phyloP scores from a whole-genome alignment of 2,329 filamentous ascomycete genomes.

The Exserohilum turcica region DNA sequence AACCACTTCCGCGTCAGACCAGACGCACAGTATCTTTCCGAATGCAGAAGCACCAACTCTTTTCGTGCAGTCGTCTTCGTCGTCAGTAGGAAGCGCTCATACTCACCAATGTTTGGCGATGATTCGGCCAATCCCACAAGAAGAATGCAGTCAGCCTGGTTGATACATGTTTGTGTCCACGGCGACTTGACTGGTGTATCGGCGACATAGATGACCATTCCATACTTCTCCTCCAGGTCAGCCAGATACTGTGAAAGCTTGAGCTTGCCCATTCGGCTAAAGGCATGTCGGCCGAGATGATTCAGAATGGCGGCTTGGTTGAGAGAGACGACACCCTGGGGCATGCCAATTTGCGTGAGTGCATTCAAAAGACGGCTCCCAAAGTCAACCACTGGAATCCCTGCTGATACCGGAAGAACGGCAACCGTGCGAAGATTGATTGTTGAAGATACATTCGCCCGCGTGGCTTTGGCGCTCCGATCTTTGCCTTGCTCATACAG shows the following conservation, averaged over 20 bases:
- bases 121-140: constrained; percentile 89
- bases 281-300: constrained; percentile 92
- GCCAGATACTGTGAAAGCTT: constrained; percentile 95
- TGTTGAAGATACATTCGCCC: constrained; percentile 76
- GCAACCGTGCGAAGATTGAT: constrained; percentile 92
- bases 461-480: constrained; percentile 58
- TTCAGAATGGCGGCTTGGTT: constrained; percentile 94
- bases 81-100: constrained; percentile 92
- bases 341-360: constrained; percentile 83
- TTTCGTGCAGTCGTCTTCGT: constrained; percentile 98
- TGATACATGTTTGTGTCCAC: constrained; percentile 98
- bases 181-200: constrained; percentile 97
- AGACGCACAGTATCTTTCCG: constrained; percentile 83
- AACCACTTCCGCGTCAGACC: constrained; percentile 90
- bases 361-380: constrained; percentile 87
- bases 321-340: constrained; percentile 87
- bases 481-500: constrained; percentile 70
- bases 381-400: constrained; percentile 94
- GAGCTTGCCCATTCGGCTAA: constrained; percentile 95
- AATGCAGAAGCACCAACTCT: constrained; percentile 85
- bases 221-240: constrained; percentile 95
- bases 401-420: constrained; percentile 85
- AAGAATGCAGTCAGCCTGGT: constrained; percentile 94
- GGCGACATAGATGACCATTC: constrained; percentile 91
- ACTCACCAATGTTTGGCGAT: constrained; percentile 90